Evolutionary conservation across 1,284 basidiomycete genomes (phyloP).

Genomic region (Peniophora sp.): DNA sequence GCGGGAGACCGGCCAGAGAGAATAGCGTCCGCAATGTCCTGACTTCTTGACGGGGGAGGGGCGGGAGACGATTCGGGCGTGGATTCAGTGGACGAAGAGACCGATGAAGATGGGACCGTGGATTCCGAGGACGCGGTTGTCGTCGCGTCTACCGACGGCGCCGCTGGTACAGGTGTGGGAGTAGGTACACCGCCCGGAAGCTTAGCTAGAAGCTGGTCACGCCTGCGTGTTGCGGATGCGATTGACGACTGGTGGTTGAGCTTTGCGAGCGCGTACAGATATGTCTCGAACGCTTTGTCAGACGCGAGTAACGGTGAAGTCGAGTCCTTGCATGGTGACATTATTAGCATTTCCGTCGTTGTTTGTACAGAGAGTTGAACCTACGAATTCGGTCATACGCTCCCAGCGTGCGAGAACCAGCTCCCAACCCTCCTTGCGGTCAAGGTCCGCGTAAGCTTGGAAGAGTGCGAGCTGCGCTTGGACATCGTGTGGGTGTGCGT

Average conservation of each 20-base stretch:
- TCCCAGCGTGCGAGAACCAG: slow-evolving; percentile 73
- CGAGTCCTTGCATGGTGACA: slow-evolving; percentile 51
- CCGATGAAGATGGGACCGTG: slow-evolving; percentile 8
- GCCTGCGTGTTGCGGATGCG: slow-evolving; percentile 51
- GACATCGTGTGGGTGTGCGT: slow-evolving; percentile 60
- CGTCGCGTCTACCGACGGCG: slow-evolving; percentile 13
- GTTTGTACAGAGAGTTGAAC: slow-evolving; percentile 21
- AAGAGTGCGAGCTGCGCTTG: slow-evolving; percentile 64
- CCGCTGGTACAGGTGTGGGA: slow-evolving; percentile 12
- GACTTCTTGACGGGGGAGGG: slow-evolving; percentile 25
- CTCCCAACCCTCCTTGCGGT: slow-evolving; percentile 60
- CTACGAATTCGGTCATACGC: slow-evolving; percentile 70
- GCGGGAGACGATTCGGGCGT: slow-evolving; percentile 9
- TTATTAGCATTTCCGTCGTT: slow-evolving; percentile 3
- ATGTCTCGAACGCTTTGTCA: slow-evolving; percentile 62
- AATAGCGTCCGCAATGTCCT: slow-evolving; percentile 52
- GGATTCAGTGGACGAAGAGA: slow-evolving; percentile 8
- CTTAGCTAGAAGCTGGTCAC: slow-evolving; percentile 53
- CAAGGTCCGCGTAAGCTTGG: slow-evolving; percentile 54
- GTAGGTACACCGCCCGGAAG: slow-evolving; percentile 13
- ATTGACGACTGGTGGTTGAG: slow-evolving; percentile 44
- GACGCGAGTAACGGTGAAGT: slow-evolving; percentile 59
- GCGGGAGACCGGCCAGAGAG: slow-evolving; percentile 24
- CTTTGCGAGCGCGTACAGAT: slow-evolving; percentile 59
- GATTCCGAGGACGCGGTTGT: slow-evolving; percentile 10